A percentile compares a stretch with the other conserved stretches of the same genome.
phyloP scores from a whole-genome alignment of 2,329 filamentous ascomycete species.

The Penicillium sp. region DNA sequence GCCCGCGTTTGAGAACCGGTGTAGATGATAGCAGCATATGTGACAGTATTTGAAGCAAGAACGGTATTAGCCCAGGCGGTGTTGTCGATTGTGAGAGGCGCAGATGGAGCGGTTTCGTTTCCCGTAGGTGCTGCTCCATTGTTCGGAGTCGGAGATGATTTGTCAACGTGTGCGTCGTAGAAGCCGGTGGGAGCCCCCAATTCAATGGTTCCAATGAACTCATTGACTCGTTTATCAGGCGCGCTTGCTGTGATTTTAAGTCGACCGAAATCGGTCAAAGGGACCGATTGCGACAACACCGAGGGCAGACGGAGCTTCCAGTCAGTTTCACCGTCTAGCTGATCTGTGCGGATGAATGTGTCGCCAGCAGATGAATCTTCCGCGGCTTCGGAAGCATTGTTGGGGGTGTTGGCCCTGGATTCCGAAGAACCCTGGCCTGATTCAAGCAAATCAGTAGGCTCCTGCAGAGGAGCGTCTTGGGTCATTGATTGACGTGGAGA shows the following conservation, averaged over 20 bases:
- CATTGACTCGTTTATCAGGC: conserved; percentile 90
- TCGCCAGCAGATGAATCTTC: conserved; percentile 63
- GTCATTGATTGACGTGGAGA: conserved; percentile 29
- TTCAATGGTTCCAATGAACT: conserved; percentile 88
- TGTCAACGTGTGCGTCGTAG: conserved; percentile 48
- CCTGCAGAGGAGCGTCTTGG: conserved; percentile 13
- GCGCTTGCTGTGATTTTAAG: conserved; percentile 78
- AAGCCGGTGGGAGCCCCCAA: conserved; percentile 59
- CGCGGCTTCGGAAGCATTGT: conserved; percentile 19
- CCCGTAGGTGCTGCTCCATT: conserved; percentile 20
- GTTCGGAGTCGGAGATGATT: conserved; percentile 21
- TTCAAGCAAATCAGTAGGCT: conserved; percentile 30
- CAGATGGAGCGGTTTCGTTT: conserved; percentile 53
- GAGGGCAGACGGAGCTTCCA: conserved; percentile 95
- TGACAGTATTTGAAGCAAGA: conserved; percentile 86
- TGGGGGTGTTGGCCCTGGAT: conserved; percentile 10
- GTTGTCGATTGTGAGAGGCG: conserved; percentile 88
- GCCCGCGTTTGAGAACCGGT: conserved; percentile 93
- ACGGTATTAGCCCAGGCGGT: conserved; percentile 99
- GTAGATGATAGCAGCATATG: conserved; percentile 88
- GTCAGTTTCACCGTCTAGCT: conserved; percentile 95
- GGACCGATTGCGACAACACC: conserved; percentile 77
- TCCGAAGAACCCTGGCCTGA: conserved; percentile 21
- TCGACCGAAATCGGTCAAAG: conserved; percentile 67
- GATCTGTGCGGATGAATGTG: conserved; percentile 95